Evolutionary conservation across 805 yeast species (phyloP), one percentile per base, ranked within the genome.

Genomic region (Ogataea paradorogensis): DNA sequence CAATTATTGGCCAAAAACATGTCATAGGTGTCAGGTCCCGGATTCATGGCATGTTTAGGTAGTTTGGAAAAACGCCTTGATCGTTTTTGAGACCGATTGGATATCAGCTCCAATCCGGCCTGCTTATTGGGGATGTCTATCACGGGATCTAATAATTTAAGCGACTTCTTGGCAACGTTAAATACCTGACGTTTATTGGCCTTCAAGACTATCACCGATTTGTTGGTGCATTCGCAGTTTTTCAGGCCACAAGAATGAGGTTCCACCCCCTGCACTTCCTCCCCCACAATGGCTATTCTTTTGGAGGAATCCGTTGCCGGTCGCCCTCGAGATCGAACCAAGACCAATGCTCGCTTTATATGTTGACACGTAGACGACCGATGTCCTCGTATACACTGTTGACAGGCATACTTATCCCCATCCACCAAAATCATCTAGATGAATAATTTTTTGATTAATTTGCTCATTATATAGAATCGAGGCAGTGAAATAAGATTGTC

Each of bases 371-470:
- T 78, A 1, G 91, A 80, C 1, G 96, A 85, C 28, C 99, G 66
- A 56, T 91, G 99, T 13, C 98, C 98, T 30, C 96, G 69, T 16
- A 93, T 87, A 57, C 99, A 91, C 54, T 82, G 82, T 39, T 77
- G 76, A 62, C 96, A 88, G 3, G 95, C 85, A 58, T 84, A 84
- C 53, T 89, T 84, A 51, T 76, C 83, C 21, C 84, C 84, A 48
- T 84, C 84, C 52, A 83, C 84, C 38, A 85, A 64, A 38, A 88
- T 84, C 95, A 88, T 87, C 11, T 3, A 22, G 31, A 21, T 25
- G 13, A 20, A 16, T 21, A 15, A 15, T 21, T 15, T 27, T 38
- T 9, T 6, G 16, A n/a, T 16, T 28, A 44, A 47, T 47, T 47
- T 47, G 48, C 51, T 47, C 51, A 44, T 14, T 42, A 32, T 38